A percentile compares a stretch with the other conserved stretches of the same genome.
Evolutionary conservation across 2,329 filamentous ascomycete species (phyloP).

Genomic region (Aureobasidium leucospermi): DNA sequence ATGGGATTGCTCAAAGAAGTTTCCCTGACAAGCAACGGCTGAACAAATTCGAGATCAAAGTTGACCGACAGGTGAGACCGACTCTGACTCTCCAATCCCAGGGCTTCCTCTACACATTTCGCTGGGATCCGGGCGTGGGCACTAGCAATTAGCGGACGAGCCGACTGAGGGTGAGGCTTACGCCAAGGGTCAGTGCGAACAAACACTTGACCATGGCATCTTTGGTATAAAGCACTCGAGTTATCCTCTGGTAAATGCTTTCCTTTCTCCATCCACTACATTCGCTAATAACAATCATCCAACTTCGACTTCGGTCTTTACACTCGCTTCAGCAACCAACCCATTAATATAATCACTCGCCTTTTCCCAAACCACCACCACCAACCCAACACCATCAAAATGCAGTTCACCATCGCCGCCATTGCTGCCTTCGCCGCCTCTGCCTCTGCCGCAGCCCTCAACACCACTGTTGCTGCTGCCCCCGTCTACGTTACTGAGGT

Average conservation of each 20-base stretch:
- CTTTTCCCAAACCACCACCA: slow-evolving; percentile 3
- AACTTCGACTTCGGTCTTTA: slow-evolving; percentile 13
- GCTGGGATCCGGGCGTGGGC: slow-evolving; percentile 4
- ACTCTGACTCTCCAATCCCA: background rate
- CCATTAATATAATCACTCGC: slow-evolving; percentile 8
- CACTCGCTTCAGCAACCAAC: slow-evolving; percentile 11
- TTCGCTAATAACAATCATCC: slow-evolving; percentile 10
- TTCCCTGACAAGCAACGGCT: slow-evolving; percentile 2
- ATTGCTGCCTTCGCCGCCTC: slow-evolving; percentile 31
- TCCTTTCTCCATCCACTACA: slow-evolving; percentile 7
- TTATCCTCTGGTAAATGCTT: background rate
- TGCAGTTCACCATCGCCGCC: slow-evolving; percentile 40
- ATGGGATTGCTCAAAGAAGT: background rate
- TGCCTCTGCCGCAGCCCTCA: slow-evolving; percentile 33
- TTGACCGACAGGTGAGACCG: background rate
- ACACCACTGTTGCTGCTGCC: slow-evolving; percentile 18
- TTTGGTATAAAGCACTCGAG: slow-evolving; percentile 3
- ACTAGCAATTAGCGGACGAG: slow-evolving; percentile 7
- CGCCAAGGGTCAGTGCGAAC: slow-evolving; percentile 3
- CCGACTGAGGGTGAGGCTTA: background rate
- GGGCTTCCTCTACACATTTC: slow-evolving; percentile 1
- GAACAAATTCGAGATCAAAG: background rate
- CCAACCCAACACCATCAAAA: slow-evolving; percentile 29
- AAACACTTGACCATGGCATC: slow-evolving; percentile 2
- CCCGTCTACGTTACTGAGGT: slow-evolving; percentile 25